Evolutionary conservation across 495 filamentous ascomycete genomes (phyloP).

Genomic region (Aspergillus mulundensis): DNA sequence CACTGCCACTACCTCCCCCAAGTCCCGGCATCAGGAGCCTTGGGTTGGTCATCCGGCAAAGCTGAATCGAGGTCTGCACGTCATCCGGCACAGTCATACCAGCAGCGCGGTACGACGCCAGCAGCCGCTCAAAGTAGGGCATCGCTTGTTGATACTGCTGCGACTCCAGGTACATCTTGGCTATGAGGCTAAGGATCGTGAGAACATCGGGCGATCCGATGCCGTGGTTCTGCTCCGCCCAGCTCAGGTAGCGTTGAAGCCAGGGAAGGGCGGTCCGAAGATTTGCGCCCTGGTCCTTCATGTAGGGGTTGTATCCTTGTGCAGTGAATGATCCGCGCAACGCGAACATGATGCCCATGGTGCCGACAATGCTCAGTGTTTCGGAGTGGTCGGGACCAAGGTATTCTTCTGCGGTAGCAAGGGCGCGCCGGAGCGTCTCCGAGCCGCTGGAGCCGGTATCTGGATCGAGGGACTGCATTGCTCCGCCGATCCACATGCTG

Average conservation of each 20-base stretch:
- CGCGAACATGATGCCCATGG: slow-evolving; percentile 33
- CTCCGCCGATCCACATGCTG: slow-evolving; percentile 25
- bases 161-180: slow-evolving; percentile 22
- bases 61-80: slow-evolving; percentile 18
- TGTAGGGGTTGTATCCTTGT: neutral
- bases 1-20: slow-evolving; percentile 1
- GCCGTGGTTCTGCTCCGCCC: slow-evolving; percentile 26
- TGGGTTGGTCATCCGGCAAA: slow-evolving; percentile 27
- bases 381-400: slow-evolving; percentile 28
- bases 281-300: slow-evolving; percentile 5
- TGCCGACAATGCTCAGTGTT: slow-evolving; percentile 28
- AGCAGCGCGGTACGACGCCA: slow-evolving; percentile 13
- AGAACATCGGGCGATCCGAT: slow-evolving; percentile 25
- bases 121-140: slow-evolving; percentile 28
- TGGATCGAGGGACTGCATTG: slow-evolving; percentile 17
- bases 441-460: slow-evolving; percentile 22
- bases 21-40: slow-evolving; percentile 13
- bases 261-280: slow-evolving; percentile 26
- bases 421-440: slow-evolving; percentile 33
- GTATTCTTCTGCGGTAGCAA: slow-evolving; percentile 30
- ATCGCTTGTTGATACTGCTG: slow-evolving; percentile 28
- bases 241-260: slow-evolving; percentile 30
- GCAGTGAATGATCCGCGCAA: slow-evolving; percentile 12
- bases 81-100: slow-evolving; percentile 13
- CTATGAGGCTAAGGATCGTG: slow-evolving; percentile 24